Percentiles rank a stretch among this genome's conserved stretches.
These are phyloP conservation scores for Gossypium mustelinum DNA, from an alignment of 345 rosid genomes.

Conservation along the genomic window DNA sequence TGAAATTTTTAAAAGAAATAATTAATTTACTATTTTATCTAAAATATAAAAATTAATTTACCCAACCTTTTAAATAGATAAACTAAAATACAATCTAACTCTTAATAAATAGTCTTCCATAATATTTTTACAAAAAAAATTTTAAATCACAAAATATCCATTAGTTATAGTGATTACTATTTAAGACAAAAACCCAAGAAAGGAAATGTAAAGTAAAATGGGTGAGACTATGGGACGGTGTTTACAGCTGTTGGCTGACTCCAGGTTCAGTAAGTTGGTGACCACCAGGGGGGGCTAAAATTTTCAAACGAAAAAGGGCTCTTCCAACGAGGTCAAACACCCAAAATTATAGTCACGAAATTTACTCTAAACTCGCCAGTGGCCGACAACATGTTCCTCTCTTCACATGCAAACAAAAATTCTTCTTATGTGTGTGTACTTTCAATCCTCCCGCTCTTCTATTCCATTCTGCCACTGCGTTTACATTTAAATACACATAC, in stretches of 20 bases:
- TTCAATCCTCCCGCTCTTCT: neutral
- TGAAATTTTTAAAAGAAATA: no score
- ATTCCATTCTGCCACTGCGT: neutral
- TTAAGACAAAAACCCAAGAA: neutral
- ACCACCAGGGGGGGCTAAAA: neutral
- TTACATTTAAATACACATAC: neutral
- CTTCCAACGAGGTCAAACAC: conserved; percentile 33
- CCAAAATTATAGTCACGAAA: conserved; percentile 7
- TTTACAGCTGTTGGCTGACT: neutral
- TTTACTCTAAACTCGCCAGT: conserved; percentile 17
- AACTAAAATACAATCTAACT: no score
- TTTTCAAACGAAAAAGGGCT: conserved; percentile 13
- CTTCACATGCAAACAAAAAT: conserved; percentile 38
- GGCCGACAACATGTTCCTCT: conserved; percentile 45
- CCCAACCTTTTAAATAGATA: no score
- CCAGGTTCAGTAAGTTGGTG: neutral
- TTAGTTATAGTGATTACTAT: no score
- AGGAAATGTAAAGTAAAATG: neutral
- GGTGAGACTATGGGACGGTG: neutral
- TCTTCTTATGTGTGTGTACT: neutral
- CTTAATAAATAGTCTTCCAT: no score
- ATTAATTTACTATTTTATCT: no score
- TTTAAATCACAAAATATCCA: no score
- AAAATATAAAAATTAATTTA: no score
- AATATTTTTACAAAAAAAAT: no score